Base-by-base conservation (phyloP, 106 monocot genomes). In the Dactylorhiza incarnata region DNA sequence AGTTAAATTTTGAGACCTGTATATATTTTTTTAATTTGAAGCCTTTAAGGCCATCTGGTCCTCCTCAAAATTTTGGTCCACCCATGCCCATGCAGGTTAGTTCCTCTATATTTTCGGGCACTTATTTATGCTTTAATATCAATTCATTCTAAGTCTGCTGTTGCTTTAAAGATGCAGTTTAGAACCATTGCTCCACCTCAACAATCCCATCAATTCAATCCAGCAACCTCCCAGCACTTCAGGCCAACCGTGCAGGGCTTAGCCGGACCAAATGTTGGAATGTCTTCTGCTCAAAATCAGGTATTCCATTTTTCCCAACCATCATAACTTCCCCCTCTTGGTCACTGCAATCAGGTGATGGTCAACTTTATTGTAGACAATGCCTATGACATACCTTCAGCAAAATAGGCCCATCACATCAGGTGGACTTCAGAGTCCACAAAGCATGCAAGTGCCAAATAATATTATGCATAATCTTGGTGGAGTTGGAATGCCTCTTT, bases 81-180 rank as follows among this genome's bases (percentile, higher is more conserved):
- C 86, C 90, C 4, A 84, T 88, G 76, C 43, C 85, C 37, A 84
- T 93, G 86, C 93, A 90, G 86, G 90, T 86, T 71, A 75, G 22
- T 72, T 71, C 49, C n/a, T 73, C 16, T 68, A 1, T 5, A 4
- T 26, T 68, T 26, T 51, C 48, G 61, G n/a, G 16, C 56, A 25
- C 66, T 46, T 46, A 46, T 14, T 49, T 76, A 68, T 74, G 2
- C 26, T 24, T 37, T 15, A 49, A 43, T 44, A 48, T 9, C 37
- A 22, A 13, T 20, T 1, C 11, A 23, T 71, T 74, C 56, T 59
- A 62, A 72, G 52, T 20, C 17, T 44, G 14, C 59, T 48, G 2
- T 29, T 58, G 37, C 69, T 56, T 81, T 61, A 11, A 19, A 75
- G 14, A 73, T 86, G 68, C 93, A 97, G 90, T 97, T 84, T 88